Evolutionary conservation across 1,139 yeast species (phyloP).

Genomic region (Geotrichum reessii): DNA sequence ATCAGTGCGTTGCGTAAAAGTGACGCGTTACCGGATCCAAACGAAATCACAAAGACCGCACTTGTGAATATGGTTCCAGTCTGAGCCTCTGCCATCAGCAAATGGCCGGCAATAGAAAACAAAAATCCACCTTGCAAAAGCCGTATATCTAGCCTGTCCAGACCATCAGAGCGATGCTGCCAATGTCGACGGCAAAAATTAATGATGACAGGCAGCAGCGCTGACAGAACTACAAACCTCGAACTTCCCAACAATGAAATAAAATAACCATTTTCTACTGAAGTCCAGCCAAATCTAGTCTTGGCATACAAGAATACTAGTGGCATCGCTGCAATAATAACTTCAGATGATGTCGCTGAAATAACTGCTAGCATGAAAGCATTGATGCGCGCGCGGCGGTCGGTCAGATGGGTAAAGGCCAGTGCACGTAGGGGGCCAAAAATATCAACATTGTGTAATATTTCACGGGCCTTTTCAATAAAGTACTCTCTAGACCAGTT

Average conservation of each 20-base stretch:
- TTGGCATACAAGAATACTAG: constrained; percentile 54
- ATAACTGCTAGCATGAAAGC: constrained; percentile 45
- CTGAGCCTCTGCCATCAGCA: constrained; percentile 37
- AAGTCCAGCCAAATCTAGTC: constrained; percentile 53
- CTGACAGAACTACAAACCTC: constrained; percentile 41
- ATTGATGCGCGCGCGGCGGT: constrained; percentile 41
- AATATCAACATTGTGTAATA: constrained; percentile 24
- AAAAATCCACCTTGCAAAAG: constrained; percentile 40
- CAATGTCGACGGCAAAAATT: constrained; percentile 34
- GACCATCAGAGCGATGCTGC: constrained; percentile 25
- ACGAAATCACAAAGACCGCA: constrained; percentile 45
- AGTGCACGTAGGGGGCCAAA: constrained; percentile 47
- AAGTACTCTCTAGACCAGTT: constrained; percentile 14
- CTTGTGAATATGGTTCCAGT: constrained; percentile 36
- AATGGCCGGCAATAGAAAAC: constrained; percentile 44
- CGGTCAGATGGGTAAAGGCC: constrained; percentile 35
- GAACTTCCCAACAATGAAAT: constrained; percentile 51
- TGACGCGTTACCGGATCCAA: constrained; percentile 34
- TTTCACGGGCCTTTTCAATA: constrained; percentile 10
- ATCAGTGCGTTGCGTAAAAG: constrained; percentile 46
- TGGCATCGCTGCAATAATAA: constrained; percentile 39
- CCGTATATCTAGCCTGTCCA: constrained; percentile 54
- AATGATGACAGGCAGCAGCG: constrained; percentile 43
- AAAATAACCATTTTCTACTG: constrained; percentile 54
- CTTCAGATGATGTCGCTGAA: constrained; percentile 43